These are phyloP conservation scores for Claviceps arundinis DNA, from an alignment of 2,329 filamentous ascomycete genomes.

Conservation along the genomic window DNA sequence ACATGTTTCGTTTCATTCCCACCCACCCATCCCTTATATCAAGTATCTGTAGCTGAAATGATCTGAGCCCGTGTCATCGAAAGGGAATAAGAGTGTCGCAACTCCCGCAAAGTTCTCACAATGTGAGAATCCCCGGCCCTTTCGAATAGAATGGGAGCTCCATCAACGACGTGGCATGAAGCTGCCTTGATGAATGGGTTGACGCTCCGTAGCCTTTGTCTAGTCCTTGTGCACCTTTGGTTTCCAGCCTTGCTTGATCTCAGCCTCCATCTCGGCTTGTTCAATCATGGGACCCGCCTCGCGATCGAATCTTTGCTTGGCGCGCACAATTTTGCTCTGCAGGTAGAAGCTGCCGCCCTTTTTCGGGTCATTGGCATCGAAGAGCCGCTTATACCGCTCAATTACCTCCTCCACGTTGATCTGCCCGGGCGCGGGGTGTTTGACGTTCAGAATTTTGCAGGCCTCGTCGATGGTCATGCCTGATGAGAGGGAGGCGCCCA, in stretches of 20 bases:
- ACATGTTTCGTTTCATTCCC: neutral
- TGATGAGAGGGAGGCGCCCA: slow-evolving; percentile 42
- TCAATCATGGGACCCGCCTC: slow-evolving; percentile 64
- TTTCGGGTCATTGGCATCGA: slow-evolving; percentile 86
- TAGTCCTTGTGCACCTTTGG: slow-evolving; percentile 89
- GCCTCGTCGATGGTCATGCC: slow-evolving; percentile 92
- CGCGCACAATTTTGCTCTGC: slow-evolving; percentile 89
- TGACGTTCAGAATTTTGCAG: slow-evolving; percentile 93
- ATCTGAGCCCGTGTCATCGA: neutral
- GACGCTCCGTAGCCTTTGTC: slow-evolving; percentile 21
- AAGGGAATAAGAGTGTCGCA: neutral
- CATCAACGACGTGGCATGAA: neutral
- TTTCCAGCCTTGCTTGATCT: slow-evolving; percentile 77
- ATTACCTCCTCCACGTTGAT: slow-evolving; percentile 68
- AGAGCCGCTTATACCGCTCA: slow-evolving; percentile 84
- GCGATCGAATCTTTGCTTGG: slow-evolving; percentile 81
- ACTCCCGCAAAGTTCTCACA: neutral
- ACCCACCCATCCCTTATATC: neutral
- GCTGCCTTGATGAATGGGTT: too few species aligned
- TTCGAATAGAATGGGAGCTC: neutral
- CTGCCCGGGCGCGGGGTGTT: slow-evolving; percentile 62
- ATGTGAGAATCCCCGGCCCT: neutral
- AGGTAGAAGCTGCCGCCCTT: slow-evolving; percentile 97
- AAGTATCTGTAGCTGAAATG: neutral
- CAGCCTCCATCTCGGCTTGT: slow-evolving; percentile 60